A percentile compares a stretch with the other conserved stretches of the same genome.
Evolutionary conservation across 2,329 filamentous ascomycete species (phyloP).

Genomic region (Neophaeococcomyces aloes): DNA sequence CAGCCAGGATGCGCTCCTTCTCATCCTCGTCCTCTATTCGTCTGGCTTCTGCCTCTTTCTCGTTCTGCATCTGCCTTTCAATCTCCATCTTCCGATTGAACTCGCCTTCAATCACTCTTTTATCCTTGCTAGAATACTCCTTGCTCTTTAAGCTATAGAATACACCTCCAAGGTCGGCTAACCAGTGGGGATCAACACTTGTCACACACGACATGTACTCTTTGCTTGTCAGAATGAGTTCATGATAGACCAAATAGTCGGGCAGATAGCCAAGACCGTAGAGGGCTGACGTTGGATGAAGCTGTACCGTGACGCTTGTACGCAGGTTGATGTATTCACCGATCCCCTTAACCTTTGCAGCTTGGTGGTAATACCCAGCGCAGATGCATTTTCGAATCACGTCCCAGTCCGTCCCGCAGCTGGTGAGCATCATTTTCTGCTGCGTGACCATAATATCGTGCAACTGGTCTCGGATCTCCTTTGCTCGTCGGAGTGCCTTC

Average conservation of each 20-base stretch:
- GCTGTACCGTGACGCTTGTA: slow-evolving; percentile 83
- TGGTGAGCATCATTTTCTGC: slow-evolving; percentile 78
- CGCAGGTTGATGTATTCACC: slow-evolving; percentile 96
- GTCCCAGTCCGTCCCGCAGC: slow-evolving; percentile 96
- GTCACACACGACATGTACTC: slow-evolving; percentile 98
- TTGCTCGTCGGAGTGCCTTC: slow-evolving; percentile 83
- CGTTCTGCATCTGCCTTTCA: slow-evolving; percentile 80
- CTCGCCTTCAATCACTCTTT: slow-evolving; percentile 77
- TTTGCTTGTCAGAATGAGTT: slow-evolving; percentile 82
- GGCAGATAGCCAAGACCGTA: slow-evolving; percentile 90
- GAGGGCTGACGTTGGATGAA: slow-evolving; percentile 86
- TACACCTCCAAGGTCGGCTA: slow-evolving; percentile 89
- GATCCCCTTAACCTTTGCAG: slow-evolving; percentile 87
- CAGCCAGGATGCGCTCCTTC: slow-evolving; percentile 24
- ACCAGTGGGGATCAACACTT: slow-evolving; percentile 90
- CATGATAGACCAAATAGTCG: slow-evolving; percentile 96
- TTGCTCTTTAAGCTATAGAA: slow-evolving; percentile 98
- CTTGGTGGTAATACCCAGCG: slow-evolving; percentile 95
- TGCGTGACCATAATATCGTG: slow-evolving; percentile 77
- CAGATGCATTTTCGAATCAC: slow-evolving; percentile 93
- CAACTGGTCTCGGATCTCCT: slow-evolving; percentile 89
- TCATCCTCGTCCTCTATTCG: slow-evolving; percentile 33
- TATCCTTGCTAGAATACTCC: slow-evolving; percentile 79
- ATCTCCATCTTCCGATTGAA: slow-evolving; percentile 92
- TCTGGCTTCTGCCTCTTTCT: slow-evolving; percentile 70